Conservation (phyloP, 352 stramenopile genomes). For the Globisporangium emineosum region DNA sequence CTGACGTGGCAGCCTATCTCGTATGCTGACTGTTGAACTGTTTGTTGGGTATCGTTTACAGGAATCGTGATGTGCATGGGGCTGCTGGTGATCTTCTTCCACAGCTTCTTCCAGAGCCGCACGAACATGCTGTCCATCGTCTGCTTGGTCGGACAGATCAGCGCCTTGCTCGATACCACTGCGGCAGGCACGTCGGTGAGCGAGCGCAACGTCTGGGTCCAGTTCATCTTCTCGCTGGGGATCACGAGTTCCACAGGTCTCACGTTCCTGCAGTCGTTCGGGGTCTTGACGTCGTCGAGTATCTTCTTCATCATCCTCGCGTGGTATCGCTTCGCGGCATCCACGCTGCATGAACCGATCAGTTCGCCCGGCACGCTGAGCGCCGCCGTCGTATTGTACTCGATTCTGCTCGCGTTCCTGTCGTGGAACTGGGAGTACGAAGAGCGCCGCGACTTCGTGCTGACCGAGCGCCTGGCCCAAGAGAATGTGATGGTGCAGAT, state of each 20-base stretch:
- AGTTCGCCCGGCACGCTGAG: conserved; percentile 69
- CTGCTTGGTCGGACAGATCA: conserved; percentile 72
- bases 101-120: conserved; percentile 55
- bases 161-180: conserved; percentile 70
- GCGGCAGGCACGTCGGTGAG: conserved; percentile 68
- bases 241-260: conserved; percentile 81
- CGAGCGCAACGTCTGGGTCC: conserved; percentile 82
- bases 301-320: conserved; percentile 77
- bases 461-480: conserved; percentile 77
- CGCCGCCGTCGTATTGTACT: conserved; percentile 71
- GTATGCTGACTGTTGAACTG: neutral
- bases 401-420: conserved; percentile 74
- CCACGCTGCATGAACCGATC: conserved; percentile 30
- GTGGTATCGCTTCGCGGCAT: conserved; percentile 53
- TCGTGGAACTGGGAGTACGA: conserved; percentile 89
- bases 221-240: conserved; percentile 83
- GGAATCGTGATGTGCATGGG: conserved; percentile 77
- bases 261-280: conserved; percentile 64
- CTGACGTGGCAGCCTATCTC: neutral
- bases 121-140: conserved; percentile 50
- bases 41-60: conserved; percentile 1
- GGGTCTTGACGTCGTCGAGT: conserved; percentile 54
- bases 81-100: conserved; percentile 61
- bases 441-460: conserved; percentile 81
- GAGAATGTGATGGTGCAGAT: conserved; percentile 88